A percentile compares a stretch with the other conserved stretches of the same genome.
Conservation (phyloP, 345 rosid species). For the thale cress (Arabidopsis thaliana) region DNA sequence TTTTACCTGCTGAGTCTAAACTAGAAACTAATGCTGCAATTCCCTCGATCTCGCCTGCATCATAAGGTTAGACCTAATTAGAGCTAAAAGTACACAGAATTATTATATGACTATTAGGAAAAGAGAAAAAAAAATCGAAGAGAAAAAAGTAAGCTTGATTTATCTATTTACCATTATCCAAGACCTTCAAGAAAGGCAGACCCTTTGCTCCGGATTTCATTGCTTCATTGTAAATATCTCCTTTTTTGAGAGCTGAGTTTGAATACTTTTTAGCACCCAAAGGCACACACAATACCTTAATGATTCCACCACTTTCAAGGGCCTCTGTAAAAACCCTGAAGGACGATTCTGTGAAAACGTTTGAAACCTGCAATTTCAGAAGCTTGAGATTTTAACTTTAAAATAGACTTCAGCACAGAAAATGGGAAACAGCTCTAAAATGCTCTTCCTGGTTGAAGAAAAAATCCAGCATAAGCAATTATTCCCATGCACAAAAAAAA, state of each 20-base stretch:
- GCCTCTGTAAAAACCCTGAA: slow-evolving; percentile 81
- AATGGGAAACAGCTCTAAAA: neutral
- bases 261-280: slow-evolving; percentile 75
- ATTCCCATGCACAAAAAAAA: slow-evolving; percentile 15
- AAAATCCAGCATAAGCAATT: neutral
- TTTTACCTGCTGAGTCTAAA: slow-evolving; percentile 58
- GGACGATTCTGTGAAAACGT: slow-evolving; percentile 63
- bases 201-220: slow-evolving; percentile 97
- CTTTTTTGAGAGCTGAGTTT: slow-evolving; percentile 91
- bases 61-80: slow-evolving; percentile 24
- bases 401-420: neutral
- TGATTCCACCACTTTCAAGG: slow-evolving; percentile 71
- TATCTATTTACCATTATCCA: slow-evolving; percentile 73
- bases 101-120: slow-evolving; percentile 2
- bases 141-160: slow-evolving; percentile 11
- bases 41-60: slow-evolving; percentile 69
- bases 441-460: neutral
- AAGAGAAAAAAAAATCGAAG: neutral
- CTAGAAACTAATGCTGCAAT: slow-evolving; percentile 75
- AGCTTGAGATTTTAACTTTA: slow-evolving; percentile 7
- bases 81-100: neutral
- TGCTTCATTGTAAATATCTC: slow-evolving; percentile 82
- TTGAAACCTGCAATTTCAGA: slow-evolving; percentile 76
- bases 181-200: slow-evolving; percentile 87
- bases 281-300: slow-evolving; percentile 84